Percentiles rank a stretch among this genome's conserved stretches.
These are phyloP conservation scores for Cicer judaicum DNA, from an alignment of 306 rosid species.

Conservation along the genomic window DNA sequence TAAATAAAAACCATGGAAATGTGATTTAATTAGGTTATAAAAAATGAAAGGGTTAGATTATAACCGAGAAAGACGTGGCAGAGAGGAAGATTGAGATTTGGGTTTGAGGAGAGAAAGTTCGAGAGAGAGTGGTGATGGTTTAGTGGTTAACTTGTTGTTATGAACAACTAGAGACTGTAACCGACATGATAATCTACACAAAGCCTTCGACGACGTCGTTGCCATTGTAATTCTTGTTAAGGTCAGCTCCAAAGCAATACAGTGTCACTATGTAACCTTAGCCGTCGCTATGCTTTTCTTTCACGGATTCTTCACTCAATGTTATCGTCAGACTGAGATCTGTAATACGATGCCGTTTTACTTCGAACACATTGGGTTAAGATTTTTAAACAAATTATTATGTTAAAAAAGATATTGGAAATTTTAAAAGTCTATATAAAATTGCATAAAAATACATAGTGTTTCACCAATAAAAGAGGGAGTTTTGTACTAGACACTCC, in stretches of 20 bases:
- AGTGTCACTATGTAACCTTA: background rate
- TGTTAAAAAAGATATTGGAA: no score
- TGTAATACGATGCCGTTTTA: background rate
- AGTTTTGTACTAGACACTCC: no score
- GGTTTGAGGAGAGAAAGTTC: constrained; percentile 39
- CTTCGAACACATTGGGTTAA: background rate
- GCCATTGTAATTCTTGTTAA: constrained; percentile 57
- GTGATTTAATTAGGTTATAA: background rate
- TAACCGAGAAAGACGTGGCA: constrained; percentile 69
- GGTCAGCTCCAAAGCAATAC: background rate
- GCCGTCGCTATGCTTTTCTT: background rate
- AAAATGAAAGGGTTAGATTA: constrained; percentile 3
- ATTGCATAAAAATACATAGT: no score
- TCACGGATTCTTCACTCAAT: background rate
- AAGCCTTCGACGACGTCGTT: constrained; percentile 49
- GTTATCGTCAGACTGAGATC: background rate
- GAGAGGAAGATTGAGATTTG: constrained; percentile 43
- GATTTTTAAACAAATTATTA: no score
- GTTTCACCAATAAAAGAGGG: no score
- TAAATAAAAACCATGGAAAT: background rate
- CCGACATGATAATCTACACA: constrained; percentile 64
- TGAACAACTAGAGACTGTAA: constrained; percentile 52
- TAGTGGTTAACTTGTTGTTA: constrained; percentile 43
- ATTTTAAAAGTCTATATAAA: no score
- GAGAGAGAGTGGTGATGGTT: constrained; percentile 38